Conservation (phyloP, 768 basidiomycete species). For the Pholiota microspora region DNA sequence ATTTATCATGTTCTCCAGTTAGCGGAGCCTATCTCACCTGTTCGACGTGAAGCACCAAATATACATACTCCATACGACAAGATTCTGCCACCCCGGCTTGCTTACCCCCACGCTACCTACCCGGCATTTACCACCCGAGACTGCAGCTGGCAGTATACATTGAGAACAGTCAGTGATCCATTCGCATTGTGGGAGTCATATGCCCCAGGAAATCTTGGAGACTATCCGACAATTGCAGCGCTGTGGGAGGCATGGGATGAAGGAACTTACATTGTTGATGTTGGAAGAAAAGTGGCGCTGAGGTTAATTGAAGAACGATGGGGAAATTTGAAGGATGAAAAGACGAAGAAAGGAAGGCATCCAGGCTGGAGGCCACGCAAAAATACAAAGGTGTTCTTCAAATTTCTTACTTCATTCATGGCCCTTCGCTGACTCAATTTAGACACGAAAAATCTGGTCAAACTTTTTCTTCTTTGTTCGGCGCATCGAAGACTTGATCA, state of each 20-base stretch:
- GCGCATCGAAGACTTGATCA: constrained; percentile 5
- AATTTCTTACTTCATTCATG: not conserved
- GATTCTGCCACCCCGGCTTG: not conserved
- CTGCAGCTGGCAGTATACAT: constrained; percentile 9
- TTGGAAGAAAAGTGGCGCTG: constrained; percentile 7
- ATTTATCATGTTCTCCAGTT: not conserved
- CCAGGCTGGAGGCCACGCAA: constrained; percentile 8
- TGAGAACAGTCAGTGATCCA: constrained; percentile 3
- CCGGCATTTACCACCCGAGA: not conserved
- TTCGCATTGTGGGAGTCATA: constrained; percentile 8
- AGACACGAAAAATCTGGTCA: constrained; percentile 9
- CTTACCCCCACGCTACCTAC: not conserved
- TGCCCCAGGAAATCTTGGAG: constrained; percentile 9
- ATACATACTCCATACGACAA: constrained; percentile 3
- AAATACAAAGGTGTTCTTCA: not conserved
- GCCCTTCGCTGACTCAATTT: not conserved
- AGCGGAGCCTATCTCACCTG: not conserved
- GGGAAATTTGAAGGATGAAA: constrained; percentile 8
- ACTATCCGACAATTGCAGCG: constrained; percentile 3
- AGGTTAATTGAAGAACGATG: constrained; percentile 8
- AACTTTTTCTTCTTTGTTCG: constrained; percentile 11
- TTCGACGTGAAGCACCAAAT: not conserved
- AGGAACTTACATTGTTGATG: constrained; percentile 4
- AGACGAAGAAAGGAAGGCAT: constrained; percentile 5
- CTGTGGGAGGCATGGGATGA: constrained; percentile 15